These are phyloP conservation scores for Periconia sp. DNA, from an alignment of 2,329 filamentous ascomycete species.

Conservation along the genomic window DNA sequence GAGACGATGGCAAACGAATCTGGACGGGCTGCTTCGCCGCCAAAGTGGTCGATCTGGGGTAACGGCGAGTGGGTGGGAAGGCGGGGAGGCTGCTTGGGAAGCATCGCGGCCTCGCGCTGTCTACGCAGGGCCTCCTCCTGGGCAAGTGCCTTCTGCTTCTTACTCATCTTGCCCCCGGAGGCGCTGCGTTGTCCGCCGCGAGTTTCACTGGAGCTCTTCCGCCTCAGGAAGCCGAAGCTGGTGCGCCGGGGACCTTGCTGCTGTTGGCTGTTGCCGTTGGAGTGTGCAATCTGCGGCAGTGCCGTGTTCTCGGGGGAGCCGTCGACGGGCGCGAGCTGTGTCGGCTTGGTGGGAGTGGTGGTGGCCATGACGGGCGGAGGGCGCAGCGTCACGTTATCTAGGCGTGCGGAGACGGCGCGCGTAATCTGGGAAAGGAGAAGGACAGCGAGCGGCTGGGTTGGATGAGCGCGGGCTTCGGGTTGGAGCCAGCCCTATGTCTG, in stretches of 20 bases:
- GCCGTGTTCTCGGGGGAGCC: slow-evolving; percentile 33
- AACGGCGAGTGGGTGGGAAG: slow-evolving; percentile 57
- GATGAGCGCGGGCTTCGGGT: slow-evolving; percentile 9
- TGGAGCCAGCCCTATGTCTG: neutral
- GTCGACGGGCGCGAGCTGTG: slow-evolving; percentile 23
- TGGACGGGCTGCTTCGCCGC: slow-evolving; percentile 66
- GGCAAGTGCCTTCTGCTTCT: slow-evolving; percentile 60
- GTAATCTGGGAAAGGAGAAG: slow-evolving; percentile 33
- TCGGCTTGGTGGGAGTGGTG: slow-evolving; percentile 25
- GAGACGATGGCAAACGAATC: slow-evolving; percentile 68
- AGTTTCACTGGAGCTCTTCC: slow-evolving; percentile 39
- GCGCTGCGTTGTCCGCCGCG: slow-evolving; percentile 31
- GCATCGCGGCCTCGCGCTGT: slow-evolving; percentile 61
- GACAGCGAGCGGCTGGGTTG: slow-evolving; percentile 21
- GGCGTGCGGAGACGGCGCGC: slow-evolving; percentile 25
- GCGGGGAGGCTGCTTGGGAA: slow-evolving; percentile 66
- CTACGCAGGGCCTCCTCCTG: slow-evolving; percentile 61
- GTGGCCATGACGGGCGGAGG: slow-evolving; percentile 34
- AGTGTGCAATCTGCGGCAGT: slow-evolving; percentile 16
- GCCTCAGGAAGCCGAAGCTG: slow-evolving; percentile 47
- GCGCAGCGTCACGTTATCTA: slow-evolving; percentile 30
- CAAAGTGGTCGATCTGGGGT: slow-evolving; percentile 62
- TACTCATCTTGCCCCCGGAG: slow-evolving; percentile 56
- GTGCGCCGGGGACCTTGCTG: slow-evolving; percentile 25
- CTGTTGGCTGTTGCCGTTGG: slow-evolving; percentile 25